Percentiles rank a stretch among this genome's conserved stretches.
Conservation (phyloP, 768 basidiomycete species). For the Auricularia cornea region DNA sequence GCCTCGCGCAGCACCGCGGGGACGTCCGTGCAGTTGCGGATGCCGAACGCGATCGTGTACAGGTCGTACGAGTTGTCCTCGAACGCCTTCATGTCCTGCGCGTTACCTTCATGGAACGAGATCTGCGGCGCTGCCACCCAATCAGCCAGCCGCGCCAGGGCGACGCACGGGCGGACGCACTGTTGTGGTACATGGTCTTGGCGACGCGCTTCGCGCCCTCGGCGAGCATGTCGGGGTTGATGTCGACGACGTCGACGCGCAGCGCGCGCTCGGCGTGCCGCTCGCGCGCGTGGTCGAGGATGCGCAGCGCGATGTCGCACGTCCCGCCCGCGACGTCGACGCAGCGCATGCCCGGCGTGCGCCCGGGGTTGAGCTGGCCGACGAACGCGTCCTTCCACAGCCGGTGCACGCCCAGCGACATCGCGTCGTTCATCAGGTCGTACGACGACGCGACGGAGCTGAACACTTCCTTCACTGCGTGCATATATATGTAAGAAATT, state of each 20-base stretch:
- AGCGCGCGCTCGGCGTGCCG: conserved; percentile 86
- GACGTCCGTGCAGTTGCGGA: conserved; percentile 92
- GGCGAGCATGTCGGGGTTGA: conserved; percentile 91
- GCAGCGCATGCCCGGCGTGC: conserved; percentile 45
- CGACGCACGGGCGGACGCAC: conserved; percentile 37
- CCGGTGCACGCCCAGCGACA: conserved; percentile 91
- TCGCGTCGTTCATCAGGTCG: conserved; percentile 99
- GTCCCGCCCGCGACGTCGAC: conserved; percentile 98
- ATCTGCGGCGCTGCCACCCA: conserved; percentile 71
- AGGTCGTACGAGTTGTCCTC: conserved; percentile 80
- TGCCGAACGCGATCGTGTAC: conserved; percentile 98
- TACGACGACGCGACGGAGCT: conserved; percentile 92
- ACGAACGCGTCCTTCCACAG: conserved; percentile 96
- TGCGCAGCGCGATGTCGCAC: conserved; percentile 91
- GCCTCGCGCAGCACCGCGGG: conserved; percentile 84
- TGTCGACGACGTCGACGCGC: conserved; percentile 82
- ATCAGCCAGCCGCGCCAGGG: conserved; percentile 4
- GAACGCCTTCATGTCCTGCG: conserved; percentile 71
- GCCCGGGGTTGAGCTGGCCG: conserved; percentile 61
- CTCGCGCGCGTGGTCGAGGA: conserved; percentile 85
- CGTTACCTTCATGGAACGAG: conserved; percentile 87
- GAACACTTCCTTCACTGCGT: conserved; percentile 79
- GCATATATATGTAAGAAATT: not conserved
- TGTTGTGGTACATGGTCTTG: conserved; percentile 97
- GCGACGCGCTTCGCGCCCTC: conserved; percentile 88